Evolutionary conservation across 1,139 yeast genomes (phyloP), one percentile per base, ranked within the genome.

Genomic region (Sugiyamaella xylanicola): DNA sequence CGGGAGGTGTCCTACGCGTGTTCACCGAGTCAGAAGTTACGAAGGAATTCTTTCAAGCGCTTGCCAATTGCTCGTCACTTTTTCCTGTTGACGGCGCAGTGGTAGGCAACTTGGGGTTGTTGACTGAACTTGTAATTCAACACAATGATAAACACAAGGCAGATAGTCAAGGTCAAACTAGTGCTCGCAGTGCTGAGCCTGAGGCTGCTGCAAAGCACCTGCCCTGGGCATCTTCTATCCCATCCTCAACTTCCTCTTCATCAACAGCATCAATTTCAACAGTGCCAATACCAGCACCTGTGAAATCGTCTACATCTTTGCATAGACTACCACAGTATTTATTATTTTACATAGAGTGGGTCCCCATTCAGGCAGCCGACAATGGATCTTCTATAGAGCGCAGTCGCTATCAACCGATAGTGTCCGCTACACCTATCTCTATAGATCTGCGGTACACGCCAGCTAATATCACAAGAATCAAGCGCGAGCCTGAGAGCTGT

Each of bases 1-100:
- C 56, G 9, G 65, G 68, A 5, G 63, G 67, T 4, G 61, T 57
- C 37, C 45, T 65, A 44, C 56, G 57, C 16, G 66, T 69, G 15
- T 57, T 56, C 45, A 50, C 65, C 8, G 53, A 46, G 4, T 59
- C 60, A 32, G 50, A 52, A 9, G 15, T n/a, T 3, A 58, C 68
- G 5, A 35, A 25, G 16, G 42, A 42, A 51, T 69, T 60, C 48
- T 68, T 69, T 49, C 51, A 60, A 21, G 53, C 61, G 36, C 55
- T 68, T 36, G 59, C 61, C 1, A 58, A 57, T 4, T 48, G 59
- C 22, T 44, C 49, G 15, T 59, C 53, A 8, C 13, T 32, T 2
- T 45, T 36, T 19, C 35, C 46, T 4, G 48, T 35, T 13, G 29
- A 51, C 49, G 43, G 40, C 1, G 54, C 56, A n/a, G 56, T 45